Base-by-base conservation (phyloP, 495 filamentous ascomycete genomes). In the Sporormia fimetaria region DNA sequence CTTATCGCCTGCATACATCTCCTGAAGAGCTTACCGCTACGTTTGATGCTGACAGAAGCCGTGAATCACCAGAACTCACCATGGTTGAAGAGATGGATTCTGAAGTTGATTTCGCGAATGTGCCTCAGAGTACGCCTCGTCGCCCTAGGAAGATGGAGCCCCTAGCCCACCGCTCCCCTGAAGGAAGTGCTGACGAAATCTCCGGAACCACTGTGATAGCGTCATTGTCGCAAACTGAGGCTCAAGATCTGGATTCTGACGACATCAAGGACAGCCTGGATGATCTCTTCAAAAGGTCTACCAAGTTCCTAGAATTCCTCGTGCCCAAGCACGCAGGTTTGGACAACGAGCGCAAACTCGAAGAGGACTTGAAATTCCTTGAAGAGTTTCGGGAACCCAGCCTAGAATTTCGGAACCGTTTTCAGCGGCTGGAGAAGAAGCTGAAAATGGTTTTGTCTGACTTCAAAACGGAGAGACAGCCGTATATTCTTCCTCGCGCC, bases 251-350 rank as follows among this genome's bases (percentile, higher is more conserved):
- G 4, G 56, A 64, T 17, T 9, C 45, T 7, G 51, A 51, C 11
- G 24, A 42, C 16, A 53, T 67, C 24, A 31, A 59, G 5, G 59
- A 64, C 25, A 33, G 38, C 10, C 51, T 67, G 9, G 45, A 51
- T 20, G 54, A 59, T 32, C 52, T 68, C 7, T 58, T 41, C 17
- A 25, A 46, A 9, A 41, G 37, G 12, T 51, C 59, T 1, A 39
- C 37, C 2, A 49, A 49, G 11, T 46, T 67, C 22, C 32, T 68
- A 5, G 34, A 48, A 14, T 51, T 60, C 6, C 46, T 67, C 4
- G 51, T 52, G 10, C 61, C 63, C 1, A 16, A 33, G 4, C 31
- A 58, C 17, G 28, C 40, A 17, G 44, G 54, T 0, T 24, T 38
- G n/a, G 49, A 56, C 10, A 26, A 42, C 9, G 37, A 65, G n/a